Evolutionary conservation across 1,139 yeast genomes (phyloP), one percentile per base, ranked within the genome.

Genomic region (Petasospora fabianii): DNA sequence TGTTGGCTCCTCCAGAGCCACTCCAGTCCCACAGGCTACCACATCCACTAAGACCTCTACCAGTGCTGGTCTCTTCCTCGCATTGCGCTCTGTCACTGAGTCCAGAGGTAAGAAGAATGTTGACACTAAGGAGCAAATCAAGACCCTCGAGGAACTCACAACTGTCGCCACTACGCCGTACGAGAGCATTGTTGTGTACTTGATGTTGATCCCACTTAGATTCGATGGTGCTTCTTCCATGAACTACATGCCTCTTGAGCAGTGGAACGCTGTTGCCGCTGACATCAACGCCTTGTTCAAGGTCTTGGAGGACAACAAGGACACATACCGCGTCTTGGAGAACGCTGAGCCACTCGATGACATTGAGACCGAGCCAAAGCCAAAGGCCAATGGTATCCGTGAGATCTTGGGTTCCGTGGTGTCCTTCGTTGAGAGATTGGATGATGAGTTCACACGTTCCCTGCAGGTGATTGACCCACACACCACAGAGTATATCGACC

Each of bases 71-170:
- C 80, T 90, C 40, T 87, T 90, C 70, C 71, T 80, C 44, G 78
- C 85, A 31, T 73, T 92, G 60, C 77, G 82, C 60, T 67, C 78
- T 40, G 80, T 94, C 46, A 70, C 85, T 48, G 98, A 92, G 63
- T 74, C 90, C 36, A 83, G 98, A 66, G 98, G 98, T 71, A 90
- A 90, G 71, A 92, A 87, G 73, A 87, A 86, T 62, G 84, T 88
- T 49, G 96, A 92, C 62, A 79, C 82, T 53, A 66, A 62, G 46
- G 96, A 85, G 61, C 96, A 92, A 64, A 76, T 88, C 50, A 68
- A 69, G 48, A 71, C 73, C 34, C 72, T 92, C 59, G 96, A 85
- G 64, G 69, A 70, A 32, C 71, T 87, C 49, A 64, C 83, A 49
- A 58, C 62, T 15, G 32, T 37, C 13, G 66, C 73, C 26, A 70